phyloP scores from a whole-genome alignment of 1,139 yeast species.

The Kodamaea ohmeri region DNA sequence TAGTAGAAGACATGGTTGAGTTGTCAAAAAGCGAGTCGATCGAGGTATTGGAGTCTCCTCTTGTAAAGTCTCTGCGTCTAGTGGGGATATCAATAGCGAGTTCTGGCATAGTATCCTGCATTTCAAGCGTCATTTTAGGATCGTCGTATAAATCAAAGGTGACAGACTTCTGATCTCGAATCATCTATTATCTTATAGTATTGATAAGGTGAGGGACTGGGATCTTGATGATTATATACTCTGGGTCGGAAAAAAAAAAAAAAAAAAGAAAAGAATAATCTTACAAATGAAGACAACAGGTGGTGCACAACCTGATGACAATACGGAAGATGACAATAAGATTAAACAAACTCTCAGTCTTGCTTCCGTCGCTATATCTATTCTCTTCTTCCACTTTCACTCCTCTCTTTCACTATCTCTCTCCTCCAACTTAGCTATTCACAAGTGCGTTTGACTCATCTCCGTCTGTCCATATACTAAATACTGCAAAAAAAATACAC shows the following conservation, averaged over 20 bases:
- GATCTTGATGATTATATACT: conserved; percentile 2
- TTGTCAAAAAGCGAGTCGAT: conserved; percentile 30
- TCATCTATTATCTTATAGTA: conserved; percentile 1
- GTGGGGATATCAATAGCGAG: neutral
- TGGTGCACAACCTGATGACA: neutral
- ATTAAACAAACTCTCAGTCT: no score
- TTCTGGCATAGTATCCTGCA: conserved; percentile 6
- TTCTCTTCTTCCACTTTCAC: no score
- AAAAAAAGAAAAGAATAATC: conserved; percentile 4
- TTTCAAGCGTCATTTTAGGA: conserved; percentile 5
- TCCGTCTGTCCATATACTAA: conserved; percentile 3
- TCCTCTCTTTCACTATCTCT: no score
- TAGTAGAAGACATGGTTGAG: conserved; percentile 8
- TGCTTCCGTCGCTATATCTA: no score
- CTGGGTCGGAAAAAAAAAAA: conserved; percentile 1
- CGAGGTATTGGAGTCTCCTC: conserved; percentile 24
- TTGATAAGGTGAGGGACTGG: neutral
- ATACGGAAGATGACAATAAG: no score
- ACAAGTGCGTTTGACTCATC: neutral
- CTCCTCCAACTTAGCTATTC: neutral
- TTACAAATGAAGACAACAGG: conserved; percentile 2
- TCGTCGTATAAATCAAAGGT: conserved; percentile 11
- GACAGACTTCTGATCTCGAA: conserved; percentile 4
- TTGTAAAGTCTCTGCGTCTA: conserved; percentile 3
- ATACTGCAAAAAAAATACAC: neutral